Evolutionary conservation across 1,284 basidiomycete genomes (phyloP).

Genomic region (Leccinum fallax): DNA sequence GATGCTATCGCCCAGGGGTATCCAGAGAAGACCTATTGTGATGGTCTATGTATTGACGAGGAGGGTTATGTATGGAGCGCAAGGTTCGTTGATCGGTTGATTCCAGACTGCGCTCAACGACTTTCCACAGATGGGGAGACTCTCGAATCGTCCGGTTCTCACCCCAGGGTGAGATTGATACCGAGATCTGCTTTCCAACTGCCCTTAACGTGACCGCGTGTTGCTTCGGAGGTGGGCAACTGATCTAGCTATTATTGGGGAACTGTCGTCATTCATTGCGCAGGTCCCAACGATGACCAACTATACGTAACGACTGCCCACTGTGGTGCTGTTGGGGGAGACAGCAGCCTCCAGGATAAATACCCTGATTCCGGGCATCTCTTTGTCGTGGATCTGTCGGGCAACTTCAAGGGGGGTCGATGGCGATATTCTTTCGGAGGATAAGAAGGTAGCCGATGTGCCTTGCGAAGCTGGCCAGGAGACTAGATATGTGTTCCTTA

Average conservation of each 20-base stretch:
- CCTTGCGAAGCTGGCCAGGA: neutral
- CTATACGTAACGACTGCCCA: constrained; percentile 69
- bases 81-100: constrained; percentile 42
- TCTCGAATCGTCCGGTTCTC: constrained; percentile 60
- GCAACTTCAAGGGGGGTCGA: constrained; percentile 48
- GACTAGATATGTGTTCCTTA: constrained; percentile 1
- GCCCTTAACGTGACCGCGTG: constrained; percentile 65
- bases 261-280: neutral
- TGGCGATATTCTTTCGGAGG: constrained; percentile 43
- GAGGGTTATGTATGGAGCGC: constrained; percentile 72
- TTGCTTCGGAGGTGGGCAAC: constrained; percentile 60
- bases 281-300: constrained; percentile 63
- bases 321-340: constrained; percentile 57
- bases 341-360: constrained; percentile 47
- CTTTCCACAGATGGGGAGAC: constrained; percentile 56
- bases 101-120: constrained; percentile 1
- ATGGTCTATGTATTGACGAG: constrained; percentile 65
- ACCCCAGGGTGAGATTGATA: constrained; percentile 51
- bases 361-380: constrained; percentile 68
- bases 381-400: constrained; percentile 62
- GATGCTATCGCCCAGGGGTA: constrained; percentile 58
- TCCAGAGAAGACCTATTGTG: constrained; percentile 52
- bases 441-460: constrained; percentile 1
- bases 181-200: constrained; percentile 59
- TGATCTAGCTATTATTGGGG: neutral